Evolutionary conservation across 768 basidiomycete genomes (phyloP), one percentile per base, ranked within the genome.

Genomic region (Termitomyces heimii): DNA sequence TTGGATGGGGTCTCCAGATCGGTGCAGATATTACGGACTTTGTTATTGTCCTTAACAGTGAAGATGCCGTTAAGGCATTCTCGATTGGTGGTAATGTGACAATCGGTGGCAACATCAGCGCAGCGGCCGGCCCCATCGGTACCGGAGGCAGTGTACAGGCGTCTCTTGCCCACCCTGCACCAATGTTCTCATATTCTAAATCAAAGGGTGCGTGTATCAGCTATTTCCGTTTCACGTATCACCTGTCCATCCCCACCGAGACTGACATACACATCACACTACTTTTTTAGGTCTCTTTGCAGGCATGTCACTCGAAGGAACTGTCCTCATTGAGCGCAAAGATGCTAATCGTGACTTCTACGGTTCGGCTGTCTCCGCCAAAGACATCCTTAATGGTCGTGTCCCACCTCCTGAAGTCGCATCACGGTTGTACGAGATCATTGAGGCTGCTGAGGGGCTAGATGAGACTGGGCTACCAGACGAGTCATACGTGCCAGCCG

Each of bases 331-430:
- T 60, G 95, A 98, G 71, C 82, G 96, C 63, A 97, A 94, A 71
- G 95, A 98, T 69, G 89, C 96, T 51, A 98, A 98, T 69, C 85
- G 88, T 50, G 94, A 94, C 26, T 99, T 98, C 75, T 98, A 98
- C 63, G 96, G 96, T 3, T 94, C 93, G 3, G 77, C 85, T 2
- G 84, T 98, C 5, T 89, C 94, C 6, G 92, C 94, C 0, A 79
- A 81, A 57, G 94, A 96, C 66, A 95, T 99, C 65, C 83, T 99
- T 28, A 84, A 89, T 52, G 96, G 96, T 37, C 86, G 88, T 20
- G 95, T 98, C 1, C 97, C 96, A 5, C 92, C 96, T n/a, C 96
- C 97, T 0, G 96, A 98, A 73, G 92, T 96, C 56, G 94, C 94
- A 1, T 91, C 89, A 32, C 80, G 81, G 61, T 70, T 98, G 62